Conservation (phyloP, 2,329 filamentous ascomycete species). For the Bertia moriformis region DNA sequence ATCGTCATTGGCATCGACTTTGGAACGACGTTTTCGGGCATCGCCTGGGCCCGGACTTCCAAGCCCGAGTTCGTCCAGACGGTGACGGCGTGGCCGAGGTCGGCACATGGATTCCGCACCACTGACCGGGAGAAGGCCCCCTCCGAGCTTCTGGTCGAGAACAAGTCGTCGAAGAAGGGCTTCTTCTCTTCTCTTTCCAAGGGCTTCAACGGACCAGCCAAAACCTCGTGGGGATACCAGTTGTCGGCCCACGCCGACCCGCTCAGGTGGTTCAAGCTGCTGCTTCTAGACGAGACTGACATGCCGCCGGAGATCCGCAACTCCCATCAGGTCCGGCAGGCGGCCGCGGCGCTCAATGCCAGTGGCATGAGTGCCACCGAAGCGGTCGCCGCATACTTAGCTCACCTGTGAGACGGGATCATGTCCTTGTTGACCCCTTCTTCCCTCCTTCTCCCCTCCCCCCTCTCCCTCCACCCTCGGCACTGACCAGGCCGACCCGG, state of each 20-base stretch:
- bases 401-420: slow-evolving; percentile 6
- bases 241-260: slow-evolving; percentile 9
- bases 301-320: slow-evolving; percentile 8
- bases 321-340: slow-evolving; percentile 8
- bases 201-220: neutral
- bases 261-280: slow-evolving; percentile 25
- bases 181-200: neutral
- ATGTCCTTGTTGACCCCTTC: neutral
- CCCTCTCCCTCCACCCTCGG: too few relatives aligned
- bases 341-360: neutral
- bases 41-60: neutral
- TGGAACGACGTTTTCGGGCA: neutral
- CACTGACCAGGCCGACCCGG: too few relatives aligned
- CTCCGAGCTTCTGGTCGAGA: slow-evolving; percentile 9
- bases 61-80: neutral
- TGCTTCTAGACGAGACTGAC: slow-evolving; percentile 17
- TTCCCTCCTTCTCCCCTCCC: neutral
- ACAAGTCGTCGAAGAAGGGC: rapidly evolving
- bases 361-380: slow-evolving; percentile 10
- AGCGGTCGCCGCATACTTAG: slow-evolving; percentile 16
- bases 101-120: too few relatives aligned
- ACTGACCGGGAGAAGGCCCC: slow-evolving; percentile 18
- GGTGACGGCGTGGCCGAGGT: neutral
- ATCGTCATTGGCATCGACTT: neutral
- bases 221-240: slow-evolving; percentile 16